phyloP scores from a whole-genome alignment of 495 filamentous ascomycete species.

The Neurospora tetraspora region DNA sequence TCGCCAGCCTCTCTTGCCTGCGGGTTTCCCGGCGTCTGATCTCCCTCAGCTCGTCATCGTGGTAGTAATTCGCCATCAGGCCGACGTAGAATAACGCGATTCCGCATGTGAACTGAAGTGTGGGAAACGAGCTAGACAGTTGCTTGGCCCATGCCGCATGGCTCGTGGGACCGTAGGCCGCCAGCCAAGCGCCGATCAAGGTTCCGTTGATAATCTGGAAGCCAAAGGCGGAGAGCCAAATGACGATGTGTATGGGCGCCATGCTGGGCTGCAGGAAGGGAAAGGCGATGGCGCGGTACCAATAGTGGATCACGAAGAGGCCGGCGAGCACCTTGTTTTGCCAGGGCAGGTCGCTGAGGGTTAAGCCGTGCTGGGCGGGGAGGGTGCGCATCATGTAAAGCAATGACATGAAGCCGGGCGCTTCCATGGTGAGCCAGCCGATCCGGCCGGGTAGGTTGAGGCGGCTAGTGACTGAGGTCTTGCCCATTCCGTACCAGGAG shows the following conservation, averaged over 20 bases:
- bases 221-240: conserved; percentile 47
- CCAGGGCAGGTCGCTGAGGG: conserved; percentile 42
- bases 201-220: conserved; percentile 79
- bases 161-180: conserved; percentile 59
- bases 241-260: conserved; percentile 66
- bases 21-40: conserved; percentile 53
- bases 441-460: conserved; percentile 84
- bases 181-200: conserved; percentile 70
- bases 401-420: conserved; percentile 62
- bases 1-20: conserved; percentile 27
- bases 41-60: conserved; percentile 69
- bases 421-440: conserved; percentile 83
- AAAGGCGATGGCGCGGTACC: conserved; percentile 74
- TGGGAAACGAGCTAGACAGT: conserved; percentile 20
- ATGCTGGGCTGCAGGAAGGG: conserved; percentile 81
- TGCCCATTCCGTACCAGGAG: conserved; percentile 67
- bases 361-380: conserved; percentile 40
- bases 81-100: conserved; percentile 47
- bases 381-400: conserved; percentile 65
- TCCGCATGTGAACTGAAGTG: conserved; percentile 34
- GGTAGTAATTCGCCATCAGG: conserved; percentile 70
- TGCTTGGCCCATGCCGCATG: conserved; percentile 45
- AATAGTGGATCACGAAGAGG: conserved; percentile 71
- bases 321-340: conserved; percentile 57
- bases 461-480: conserved; percentile 62